A percentile compares a stretch with the other conserved stretches of the same genome.
phyloP scores from a whole-genome alignment of 192 early-diverging fungal genomes.

The Backusella mclennaniae region DNA sequence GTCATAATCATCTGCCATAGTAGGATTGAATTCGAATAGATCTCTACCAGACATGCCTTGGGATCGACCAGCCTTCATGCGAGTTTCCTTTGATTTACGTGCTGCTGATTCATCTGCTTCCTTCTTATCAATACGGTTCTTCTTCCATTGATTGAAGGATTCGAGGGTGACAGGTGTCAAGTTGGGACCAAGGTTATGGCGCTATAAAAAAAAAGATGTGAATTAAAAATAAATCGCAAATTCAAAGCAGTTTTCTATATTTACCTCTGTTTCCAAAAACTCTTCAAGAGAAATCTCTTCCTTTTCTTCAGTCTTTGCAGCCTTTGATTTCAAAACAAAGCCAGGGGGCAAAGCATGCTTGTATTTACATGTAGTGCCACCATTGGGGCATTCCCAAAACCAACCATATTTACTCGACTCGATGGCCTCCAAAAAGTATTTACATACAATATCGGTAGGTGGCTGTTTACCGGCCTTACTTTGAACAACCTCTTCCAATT shows the following conservation, averaged over 20 bases:
- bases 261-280: conserved; percentile 93
- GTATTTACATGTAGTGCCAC: conserved; percentile 92
- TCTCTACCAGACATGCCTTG: conserved; percentile 95
- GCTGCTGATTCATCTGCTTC: conserved; percentile 65
- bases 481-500: conserved; percentile 85
- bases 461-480: conserved; percentile 86
- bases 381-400: conserved; percentile 99
- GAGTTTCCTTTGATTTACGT: conserved; percentile 80
- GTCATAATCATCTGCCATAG: conserved; percentile 63
- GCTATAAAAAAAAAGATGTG: conserved; percentile 40
- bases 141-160: conserved; percentile 93
- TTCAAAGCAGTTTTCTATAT: background rate
- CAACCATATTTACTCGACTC: conserved; percentile 95
- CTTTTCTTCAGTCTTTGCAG: conserved; percentile 76
- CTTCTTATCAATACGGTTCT: conserved; percentile 69
- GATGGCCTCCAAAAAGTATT: conserved; percentile 96
- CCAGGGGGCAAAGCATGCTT: conserved; percentile 95
- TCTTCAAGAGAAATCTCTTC: conserved; percentile 93
- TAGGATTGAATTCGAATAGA: conserved; percentile 97
- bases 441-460: conserved; percentile 98
- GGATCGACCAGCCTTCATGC: conserved; percentile 83
- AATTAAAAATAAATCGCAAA: background rate
- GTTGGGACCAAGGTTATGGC: conserved; percentile 90
- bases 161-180: conserved; percentile 94
- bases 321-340: conserved; percentile 92